Evolutionary conservation across 2,329 filamentous ascomycete species (phyloP).

Genomic region (Elsinoe batatas): DNA sequence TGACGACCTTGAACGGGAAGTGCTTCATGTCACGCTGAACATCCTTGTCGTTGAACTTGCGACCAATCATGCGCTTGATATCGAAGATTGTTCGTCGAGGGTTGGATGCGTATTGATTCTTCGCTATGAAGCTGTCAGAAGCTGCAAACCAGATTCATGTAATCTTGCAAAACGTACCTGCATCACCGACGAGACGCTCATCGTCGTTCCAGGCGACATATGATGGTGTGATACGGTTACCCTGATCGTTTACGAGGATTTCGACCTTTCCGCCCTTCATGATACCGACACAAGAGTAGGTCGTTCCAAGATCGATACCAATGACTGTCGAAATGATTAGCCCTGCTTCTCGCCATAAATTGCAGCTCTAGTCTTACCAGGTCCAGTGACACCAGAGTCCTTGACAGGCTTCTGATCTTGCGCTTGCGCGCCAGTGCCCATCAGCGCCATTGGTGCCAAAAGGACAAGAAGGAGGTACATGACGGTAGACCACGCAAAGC

Average conservation of each 20-base stretch:
- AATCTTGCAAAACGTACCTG: slow-evolving; percentile 33
- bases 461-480: slow-evolving; percentile 89
- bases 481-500: slow-evolving; percentile 61
- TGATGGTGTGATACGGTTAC: slow-evolving; percentile 84
- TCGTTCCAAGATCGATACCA: slow-evolving; percentile 92
- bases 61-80: slow-evolving; percentile 43
- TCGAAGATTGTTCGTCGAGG: slow-evolving; percentile 40
- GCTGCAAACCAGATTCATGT: background rate
- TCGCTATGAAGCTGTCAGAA: slow-evolving; percentile 42
- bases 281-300: slow-evolving; percentile 79
- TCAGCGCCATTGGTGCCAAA: slow-evolving; percentile 71
- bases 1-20: slow-evolving; percentile 90
- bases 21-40: slow-evolving; percentile 93
- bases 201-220: slow-evolving; percentile 66
- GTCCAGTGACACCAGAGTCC: slow-evolving; percentile 61
- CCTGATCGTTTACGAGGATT: slow-evolving; percentile 92
- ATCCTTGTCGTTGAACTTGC: slow-evolving; percentile 54
- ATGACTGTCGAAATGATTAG: slow-evolving; percentile 50
- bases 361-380: slow-evolving; percentile 36
- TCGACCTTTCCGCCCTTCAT: slow-evolving; percentile 94
- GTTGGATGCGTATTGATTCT: slow-evolving; percentile 67
- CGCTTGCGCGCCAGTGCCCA: slow-evolving; percentile 57
- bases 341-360: background rate
- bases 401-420: slow-evolving; percentile 53
- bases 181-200: slow-evolving; percentile 92